phyloP scores from a whole-genome alignment of 2,329 filamentous ascomycete species.

The Colletotrichum theobromicola region DNA sequence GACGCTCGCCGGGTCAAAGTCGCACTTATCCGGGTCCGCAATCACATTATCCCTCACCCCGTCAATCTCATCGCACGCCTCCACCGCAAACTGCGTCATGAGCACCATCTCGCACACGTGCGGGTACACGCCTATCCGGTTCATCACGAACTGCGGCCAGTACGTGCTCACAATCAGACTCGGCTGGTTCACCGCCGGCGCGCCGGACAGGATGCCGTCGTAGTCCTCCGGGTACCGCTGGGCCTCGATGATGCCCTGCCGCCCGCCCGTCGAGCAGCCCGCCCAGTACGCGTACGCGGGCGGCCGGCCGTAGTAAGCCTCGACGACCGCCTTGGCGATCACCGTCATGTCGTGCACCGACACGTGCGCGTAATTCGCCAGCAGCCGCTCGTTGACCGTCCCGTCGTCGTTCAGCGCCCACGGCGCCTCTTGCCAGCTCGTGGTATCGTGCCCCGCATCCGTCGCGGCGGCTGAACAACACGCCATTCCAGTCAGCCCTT shows the following conservation, averaged over 20 bases:
- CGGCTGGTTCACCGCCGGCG: conserved; percentile 41
- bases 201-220: conserved; percentile 56
- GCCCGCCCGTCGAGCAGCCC: conserved; percentile 61
- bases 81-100: conserved; percentile 30
- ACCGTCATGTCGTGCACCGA: conserved; percentile 37
- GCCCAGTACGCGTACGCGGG: conserved; percentile 52
- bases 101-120: conserved; percentile 28
- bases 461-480: background rate
- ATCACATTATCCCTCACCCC: conserved; percentile 18
- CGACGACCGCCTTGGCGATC: conserved; percentile 51
- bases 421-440: conserved; percentile 3
- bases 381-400: conserved; percentile 8
- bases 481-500: background rate
- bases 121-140: conserved; percentile 9
- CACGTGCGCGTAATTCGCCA: conserved; percentile 14
- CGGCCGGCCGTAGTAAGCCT: conserved; percentile 50
- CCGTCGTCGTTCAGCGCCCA: conserved; percentile 26
- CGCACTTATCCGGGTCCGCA: conserved; percentile 12
- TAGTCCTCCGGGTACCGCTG: conserved; percentile 59
- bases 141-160: conserved; percentile 23
- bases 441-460: conserved; percentile 9
- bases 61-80: conserved; percentile 20
- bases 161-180: conserved; percentile 19
- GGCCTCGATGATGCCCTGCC: conserved; percentile 58
- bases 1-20: conserved; percentile 27